Base-by-base conservation (phyloP, 2,329 filamentous ascomycete species). In the Ilyonectria robusta region DNA sequence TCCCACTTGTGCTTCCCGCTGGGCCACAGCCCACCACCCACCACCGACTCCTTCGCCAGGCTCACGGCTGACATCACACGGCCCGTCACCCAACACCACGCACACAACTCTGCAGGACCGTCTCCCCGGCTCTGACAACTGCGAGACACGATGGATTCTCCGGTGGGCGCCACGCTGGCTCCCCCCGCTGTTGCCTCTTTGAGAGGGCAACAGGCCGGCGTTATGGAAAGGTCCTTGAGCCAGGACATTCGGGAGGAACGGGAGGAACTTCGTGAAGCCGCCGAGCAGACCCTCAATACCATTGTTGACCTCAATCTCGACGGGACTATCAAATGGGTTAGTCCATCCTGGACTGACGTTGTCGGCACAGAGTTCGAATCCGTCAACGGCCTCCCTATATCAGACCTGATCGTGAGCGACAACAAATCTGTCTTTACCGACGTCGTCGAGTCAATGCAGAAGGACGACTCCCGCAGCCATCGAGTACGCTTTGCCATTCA, bases 211-310 rank as follows among this genome's bases (percentile, higher is more conserved):
- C 82, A 83, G 68, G 81, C 82, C 60, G 82, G 80, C 66, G 77
- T 80, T 56, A 91, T 91, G 89, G 86, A 89, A 78, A 84, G 90
- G 65, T 87, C 94, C 13, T 84, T 96, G 72, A 98, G 93, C 82
- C 91, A 94, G 81, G 92, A 97, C 79, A 98, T 98, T 76, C 92
- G 94, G 74, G 94, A 97, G 78, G 94, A 98, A 84, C 90, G 95
- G 69, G 93, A 97, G 78, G 95, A 98, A 79, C 88, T 99, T 73
- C 94, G 95, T 78, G 94, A 97, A 84, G 96, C 95, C 46, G 96
- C 95, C 57, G 95, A 98, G 82, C 94, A 98, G 84, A 98, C 95
- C 23, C 87, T 97, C 79, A 99, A 98, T 81, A 93, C 97, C 70
- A 97, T 99, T 79, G 88, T 99, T 78, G 95, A 99, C 83, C 87